Conservation (phyloP, 2,329 filamentous ascomycete genomes). For the Exophiala viscosa region DNA sequence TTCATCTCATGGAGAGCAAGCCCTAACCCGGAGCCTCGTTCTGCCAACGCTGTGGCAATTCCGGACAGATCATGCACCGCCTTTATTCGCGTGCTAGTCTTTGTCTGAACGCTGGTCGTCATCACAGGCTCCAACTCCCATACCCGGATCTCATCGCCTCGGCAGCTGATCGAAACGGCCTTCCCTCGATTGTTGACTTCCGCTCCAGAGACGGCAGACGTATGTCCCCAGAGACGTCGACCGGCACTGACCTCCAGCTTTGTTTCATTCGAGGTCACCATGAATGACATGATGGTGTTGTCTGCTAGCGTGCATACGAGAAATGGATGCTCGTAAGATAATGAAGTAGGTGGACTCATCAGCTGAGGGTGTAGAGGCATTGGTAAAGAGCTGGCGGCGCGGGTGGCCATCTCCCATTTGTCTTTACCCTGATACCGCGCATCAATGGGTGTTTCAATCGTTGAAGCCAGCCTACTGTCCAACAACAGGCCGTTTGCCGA, state of each 20-base stretch:
- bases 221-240: slow-evolving; percentile 83
- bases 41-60: slow-evolving; percentile 27
- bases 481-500: slow-evolving; percentile 14
- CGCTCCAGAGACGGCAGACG: slow-evolving; percentile 79
- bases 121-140: slow-evolving; percentile 76
- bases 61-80: slow-evolving; percentile 30
- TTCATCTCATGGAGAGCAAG: slow-evolving; percentile 36
- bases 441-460: slow-evolving; percentile 25
- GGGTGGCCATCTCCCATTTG: slow-evolving; percentile 24
- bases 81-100: slow-evolving; percentile 54
- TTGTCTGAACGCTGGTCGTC: slow-evolving; percentile 33
- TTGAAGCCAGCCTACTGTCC: slow-evolving; percentile 20
- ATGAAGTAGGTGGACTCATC: slow-evolving; percentile 53
- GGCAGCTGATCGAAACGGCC: slow-evolving; percentile 79
- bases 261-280: slow-evolving; percentile 69
- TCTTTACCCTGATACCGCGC: slow-evolving; percentile 2
- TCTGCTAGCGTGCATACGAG: slow-evolving; percentile 78
- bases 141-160: slow-evolving; percentile 75
- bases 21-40: slow-evolving; percentile 31
- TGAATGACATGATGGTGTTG: slow-evolving; percentile 79
- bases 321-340: slow-evolving; percentile 78
- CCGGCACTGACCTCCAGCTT: slow-evolving; percentile 67
- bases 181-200: slow-evolving; percentile 81
- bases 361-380: slow-evolving; percentile 36
- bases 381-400: slow-evolving; percentile 28